Base-by-base conservation (phyloP, 2,329 filamentous ascomycete genomes). In the Coleophoma cylindrospora region DNA sequence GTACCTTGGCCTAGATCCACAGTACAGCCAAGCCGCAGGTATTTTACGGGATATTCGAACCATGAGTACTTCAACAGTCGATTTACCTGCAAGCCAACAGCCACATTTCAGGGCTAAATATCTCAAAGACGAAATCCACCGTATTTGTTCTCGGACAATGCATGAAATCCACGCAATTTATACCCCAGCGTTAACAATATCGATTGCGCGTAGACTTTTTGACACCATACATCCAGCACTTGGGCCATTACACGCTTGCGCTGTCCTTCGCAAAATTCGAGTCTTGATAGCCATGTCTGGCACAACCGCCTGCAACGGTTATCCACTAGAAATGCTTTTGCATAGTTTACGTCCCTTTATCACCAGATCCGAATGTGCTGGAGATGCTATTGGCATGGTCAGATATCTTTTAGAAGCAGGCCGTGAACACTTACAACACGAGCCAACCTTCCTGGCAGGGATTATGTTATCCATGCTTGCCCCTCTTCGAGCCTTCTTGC, bases 241-340 rank as follows among this genome's bases (percentile, higher is more conserved):
- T 6, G 95, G 94, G 0, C 87, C 94, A 17, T 73, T 96, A 5
- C 88, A 96, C 66, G 87, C 89, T 36, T 94, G 90, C 64, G 86
- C 90, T 2, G 83, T 96, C 3, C 77, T 99, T 47, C 84, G 91
- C 37, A 96, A 95, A 64, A 77, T 97, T 43, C 80, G 91, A 34
- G 80, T 96, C 9, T 70, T 97, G 14, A 77, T 97, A 22, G 87
- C 83, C 52, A 72, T 97, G 43, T 86, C 90, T 22, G 91, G 90
- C 0, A 66, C 80, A 1, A 76, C 84, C 46, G 88, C 87, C n/a
- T 74, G 86, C 21, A 73, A 81, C 38, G 87, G 86, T 0, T 97
- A 97, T 63, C 88, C 90, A 11, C 67, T 96, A 13, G 89, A 99
- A 66, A 94, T 96, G 88, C 75, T 95, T 0, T 75, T 99, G 2